Percentiles rank a stretch among this genome's conserved stretches.
These are phyloP conservation scores for Hydnomerulius pinastri DNA, from an alignment of 768 basidiomycete species.

Conservation along the genomic window DNA sequence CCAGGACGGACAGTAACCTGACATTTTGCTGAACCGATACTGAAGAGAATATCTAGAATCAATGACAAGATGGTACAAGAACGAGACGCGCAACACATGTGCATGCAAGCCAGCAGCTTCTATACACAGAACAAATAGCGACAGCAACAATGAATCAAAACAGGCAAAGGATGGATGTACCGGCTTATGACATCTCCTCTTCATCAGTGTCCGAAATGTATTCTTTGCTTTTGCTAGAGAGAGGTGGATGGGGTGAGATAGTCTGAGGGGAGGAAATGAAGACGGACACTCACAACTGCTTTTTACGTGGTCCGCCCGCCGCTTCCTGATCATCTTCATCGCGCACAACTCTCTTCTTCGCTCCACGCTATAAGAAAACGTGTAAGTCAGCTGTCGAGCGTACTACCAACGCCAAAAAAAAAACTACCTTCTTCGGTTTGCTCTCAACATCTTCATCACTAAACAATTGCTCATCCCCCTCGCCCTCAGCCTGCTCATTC, in stretches of 20 bases:
- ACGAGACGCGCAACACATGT: neutral
- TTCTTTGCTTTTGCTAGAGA: constrained; percentile 82
- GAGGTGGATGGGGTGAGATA: neutral
- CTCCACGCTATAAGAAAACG: constrained; percentile 29
- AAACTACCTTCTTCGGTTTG: constrained; percentile 68
- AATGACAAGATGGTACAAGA: too few relatives aligned
- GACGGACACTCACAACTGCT: constrained; percentile 61
- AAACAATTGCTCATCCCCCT: constrained; percentile 66
- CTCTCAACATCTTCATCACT: constrained; percentile 64
- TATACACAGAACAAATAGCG: constrained; percentile 3
- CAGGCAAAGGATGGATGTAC: constrained; percentile 6
- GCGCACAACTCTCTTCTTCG: constrained; percentile 75
- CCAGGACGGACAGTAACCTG: too few relatives aligned
- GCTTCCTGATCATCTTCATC: constrained; percentile 81
- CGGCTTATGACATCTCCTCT: constrained; percentile 61
- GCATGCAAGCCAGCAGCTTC: neutral
- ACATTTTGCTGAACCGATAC: too few relatives aligned
- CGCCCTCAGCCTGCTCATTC: constrained; percentile 49
- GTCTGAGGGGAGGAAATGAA: neutral
- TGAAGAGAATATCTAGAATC: too few relatives aligned
- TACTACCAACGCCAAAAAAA: neutral
- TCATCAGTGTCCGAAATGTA: constrained; percentile 88
- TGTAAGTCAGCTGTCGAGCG: too few relatives aligned
- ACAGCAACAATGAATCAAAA: constrained; percentile 17
- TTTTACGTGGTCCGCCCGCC: constrained; percentile 64